Evolutionary conservation across 345 rosid genomes (phyloP).

Genomic region (Populus deltoides): DNA sequence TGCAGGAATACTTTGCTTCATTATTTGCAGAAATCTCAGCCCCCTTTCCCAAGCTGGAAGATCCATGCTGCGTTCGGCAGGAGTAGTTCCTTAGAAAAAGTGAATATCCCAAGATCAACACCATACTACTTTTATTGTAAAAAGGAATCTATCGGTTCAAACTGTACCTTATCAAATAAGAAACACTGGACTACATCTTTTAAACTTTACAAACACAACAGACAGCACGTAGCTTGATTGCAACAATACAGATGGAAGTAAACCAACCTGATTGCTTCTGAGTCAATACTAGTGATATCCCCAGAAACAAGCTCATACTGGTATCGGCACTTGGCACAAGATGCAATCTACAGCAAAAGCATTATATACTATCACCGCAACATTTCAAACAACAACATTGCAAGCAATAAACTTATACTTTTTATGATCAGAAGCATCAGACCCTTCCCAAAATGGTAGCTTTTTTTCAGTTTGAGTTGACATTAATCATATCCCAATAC

Average conservation of each 20-base stretch:
- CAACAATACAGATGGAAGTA: slow-evolving; percentile 20
- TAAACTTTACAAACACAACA: not conserved
- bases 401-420: not conserved
- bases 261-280: slow-evolving; percentile 89
- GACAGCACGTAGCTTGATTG: not conserved
- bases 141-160: not conserved
- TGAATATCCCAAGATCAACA: slow-evolving; percentile 94
- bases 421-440: too few relatives aligned
- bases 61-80: slow-evolving; percentile 99
- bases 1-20: slow-evolving; percentile 65
- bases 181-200: not conserved
- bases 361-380: not conserved
- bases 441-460: too few relatives aligned
- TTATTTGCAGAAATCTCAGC: slow-evolving; percentile 67
- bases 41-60: slow-evolving; percentile 90
- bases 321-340: slow-evolving; percentile 87
- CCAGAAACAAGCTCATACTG: slow-evolving; percentile 94
- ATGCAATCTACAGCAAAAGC: slow-evolving; percentile 55
- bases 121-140: slow-evolving; percentile 38
- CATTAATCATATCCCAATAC: not conserved
- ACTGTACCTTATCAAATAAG: not conserved
- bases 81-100: slow-evolving; percentile 98
- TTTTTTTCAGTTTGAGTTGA: not conserved
- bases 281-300: slow-evolving; percentile 59
- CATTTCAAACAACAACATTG: not conserved